Evolutionary conservation across 345 rosid species (phyloP).

Genomic region (Eucalyptus curtisii): DNA sequence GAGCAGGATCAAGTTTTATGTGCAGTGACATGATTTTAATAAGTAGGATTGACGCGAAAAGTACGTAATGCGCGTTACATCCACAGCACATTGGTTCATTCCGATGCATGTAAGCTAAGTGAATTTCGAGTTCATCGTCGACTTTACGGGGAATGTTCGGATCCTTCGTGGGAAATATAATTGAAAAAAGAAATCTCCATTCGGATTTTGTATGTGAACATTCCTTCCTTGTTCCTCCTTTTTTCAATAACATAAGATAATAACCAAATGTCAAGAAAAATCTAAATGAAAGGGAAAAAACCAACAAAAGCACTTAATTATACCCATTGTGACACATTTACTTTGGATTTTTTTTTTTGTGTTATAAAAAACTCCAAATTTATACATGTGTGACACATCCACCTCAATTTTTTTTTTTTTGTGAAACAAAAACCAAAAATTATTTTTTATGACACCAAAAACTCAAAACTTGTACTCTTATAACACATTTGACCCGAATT

Average conservation of each 20-base stretch:
- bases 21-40: neutral
- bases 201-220: neutral
- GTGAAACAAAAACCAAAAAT: rapidly evolving
- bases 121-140: neutral
- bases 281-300: neutral
- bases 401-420: no score
- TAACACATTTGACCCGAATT: no score
- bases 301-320: no score
- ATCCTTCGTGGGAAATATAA: neutral
- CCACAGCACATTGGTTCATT: no score
- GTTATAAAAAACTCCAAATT: no score
- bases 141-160: no score
- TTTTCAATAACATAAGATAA: neutral
- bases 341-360: rapidly evolving
- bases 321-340: rapidly evolving
- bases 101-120: neutral
- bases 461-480: rapidly evolving
- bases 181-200: neutral
- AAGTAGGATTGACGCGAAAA: neutral
- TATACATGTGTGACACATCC: no score
- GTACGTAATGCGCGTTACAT: no score
- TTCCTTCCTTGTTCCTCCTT: neutral
- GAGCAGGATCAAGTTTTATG: neutral
- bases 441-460: no score
- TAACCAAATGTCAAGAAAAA: neutral